phyloP scores from a whole-genome alignment of 139 green algal genomes.

The Asterochloris erici region DNA sequence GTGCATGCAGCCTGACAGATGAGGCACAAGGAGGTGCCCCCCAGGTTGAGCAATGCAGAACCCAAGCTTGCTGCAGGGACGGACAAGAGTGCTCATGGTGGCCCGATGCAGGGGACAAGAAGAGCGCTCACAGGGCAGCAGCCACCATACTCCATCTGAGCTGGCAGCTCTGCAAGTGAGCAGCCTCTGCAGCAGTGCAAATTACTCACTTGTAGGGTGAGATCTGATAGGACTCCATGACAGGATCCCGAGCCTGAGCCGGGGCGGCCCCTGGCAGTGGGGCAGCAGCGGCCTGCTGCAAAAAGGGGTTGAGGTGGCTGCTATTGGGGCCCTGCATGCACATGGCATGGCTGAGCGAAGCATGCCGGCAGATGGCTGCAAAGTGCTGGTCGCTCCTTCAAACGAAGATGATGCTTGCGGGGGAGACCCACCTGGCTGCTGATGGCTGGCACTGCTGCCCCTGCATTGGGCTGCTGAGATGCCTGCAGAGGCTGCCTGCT shows the following conservation, averaged over 20 bases:
- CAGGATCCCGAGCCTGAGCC: not conserved
- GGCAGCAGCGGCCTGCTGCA: not conserved
- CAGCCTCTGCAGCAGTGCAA: not conserved
- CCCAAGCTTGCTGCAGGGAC: not conserved
- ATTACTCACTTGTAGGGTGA: slow-evolving; percentile 69
- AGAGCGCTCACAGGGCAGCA: not conserved
- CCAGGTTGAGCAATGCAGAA: not conserved
- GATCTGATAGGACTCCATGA: slow-evolving; percentile 61
- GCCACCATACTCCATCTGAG: not conserved
- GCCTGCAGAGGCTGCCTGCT: too few relatives aligned
- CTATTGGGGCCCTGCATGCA: not conserved
- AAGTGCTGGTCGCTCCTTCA: not conserved
- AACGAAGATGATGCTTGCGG: not conserved
- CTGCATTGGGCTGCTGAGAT: too few relatives aligned
- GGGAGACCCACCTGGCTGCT: too few relatives aligned
- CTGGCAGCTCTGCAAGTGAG: not conserved
- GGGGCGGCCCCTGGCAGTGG: slow-evolving; percentile 25
- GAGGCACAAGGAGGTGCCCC: not conserved
- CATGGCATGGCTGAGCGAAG: not conserved
- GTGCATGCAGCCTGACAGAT: not conserved
- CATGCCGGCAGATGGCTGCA: not conserved
- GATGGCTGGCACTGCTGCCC: too few relatives aligned
- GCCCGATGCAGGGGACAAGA: not conserved
- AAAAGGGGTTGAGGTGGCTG: not conserved
- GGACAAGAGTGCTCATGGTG: not conserved